These are phyloP conservation scores for Stramenopiles sp. DNA, from an alignment of 352 stramenopile species.

Conservation along the genomic window DNA sequence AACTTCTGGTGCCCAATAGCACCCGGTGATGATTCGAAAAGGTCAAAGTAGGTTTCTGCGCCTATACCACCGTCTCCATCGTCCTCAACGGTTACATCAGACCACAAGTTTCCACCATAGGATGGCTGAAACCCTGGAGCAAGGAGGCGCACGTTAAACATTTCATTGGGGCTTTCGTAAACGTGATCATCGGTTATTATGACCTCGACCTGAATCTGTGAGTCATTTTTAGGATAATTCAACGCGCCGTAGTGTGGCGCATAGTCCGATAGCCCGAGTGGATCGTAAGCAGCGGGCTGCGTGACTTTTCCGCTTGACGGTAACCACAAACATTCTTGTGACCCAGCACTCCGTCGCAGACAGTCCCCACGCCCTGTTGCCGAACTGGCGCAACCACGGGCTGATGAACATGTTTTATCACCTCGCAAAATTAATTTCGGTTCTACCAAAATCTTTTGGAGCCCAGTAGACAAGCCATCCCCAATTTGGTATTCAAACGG, in stretches of 20 bases:
- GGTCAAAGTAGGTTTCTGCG: conserved; percentile 37
- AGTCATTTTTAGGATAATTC: neutral
- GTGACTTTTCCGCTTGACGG: neutral
- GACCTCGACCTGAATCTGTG: conserved; percentile 40
- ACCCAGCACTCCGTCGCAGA: neutral
- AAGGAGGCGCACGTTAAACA: conserved; percentile 59
- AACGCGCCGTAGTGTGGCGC: conserved; percentile 15
- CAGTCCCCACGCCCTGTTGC: neutral
- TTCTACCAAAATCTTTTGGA: neutral
- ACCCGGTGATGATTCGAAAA: conserved; percentile 29
- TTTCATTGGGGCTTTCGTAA: conserved; percentile 68
- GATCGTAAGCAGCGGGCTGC: neutral
- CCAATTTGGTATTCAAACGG: neutral
- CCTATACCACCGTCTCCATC: conserved; percentile 64
- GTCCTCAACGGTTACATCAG: conserved; percentile 61
- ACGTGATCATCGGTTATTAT: conserved; percentile 65
- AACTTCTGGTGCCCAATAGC: conserved; percentile 15
- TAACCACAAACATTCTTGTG: neutral
- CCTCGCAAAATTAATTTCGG: neutral
- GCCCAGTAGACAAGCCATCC: neutral
- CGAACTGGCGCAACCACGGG: neutral
- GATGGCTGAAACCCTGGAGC: conserved; percentile 73
- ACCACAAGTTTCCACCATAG: conserved; percentile 53
- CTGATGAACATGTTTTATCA: neutral
- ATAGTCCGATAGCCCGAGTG: neutral